phyloP scores from a whole-genome alignment of 1,284 basidiomycete species.

The Tremellales sp. region DNA sequence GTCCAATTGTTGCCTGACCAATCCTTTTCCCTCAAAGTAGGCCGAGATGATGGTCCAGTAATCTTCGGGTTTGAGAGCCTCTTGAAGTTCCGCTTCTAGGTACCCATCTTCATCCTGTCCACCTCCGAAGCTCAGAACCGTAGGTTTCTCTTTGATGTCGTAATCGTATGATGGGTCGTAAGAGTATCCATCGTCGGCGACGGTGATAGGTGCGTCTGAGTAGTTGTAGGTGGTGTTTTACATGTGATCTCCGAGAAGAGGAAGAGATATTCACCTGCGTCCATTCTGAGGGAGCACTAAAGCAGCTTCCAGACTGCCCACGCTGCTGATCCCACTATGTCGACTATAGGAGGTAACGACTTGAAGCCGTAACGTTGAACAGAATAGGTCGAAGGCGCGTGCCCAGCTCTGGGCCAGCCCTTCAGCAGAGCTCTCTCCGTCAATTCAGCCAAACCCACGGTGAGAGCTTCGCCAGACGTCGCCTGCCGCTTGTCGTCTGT shows the following conservation, averaged over 20 bases:
- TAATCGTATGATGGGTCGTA: slow-evolving; percentile 34
- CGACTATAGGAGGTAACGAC: too few species aligned
- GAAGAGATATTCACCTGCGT: slow-evolving; percentile 41
- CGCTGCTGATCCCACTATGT: too few species aligned
- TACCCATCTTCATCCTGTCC: slow-evolving; percentile 52
- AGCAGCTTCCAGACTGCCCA: too few species aligned
- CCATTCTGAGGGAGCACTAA: too few species aligned
- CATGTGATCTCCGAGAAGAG: slow-evolving; percentile 3
- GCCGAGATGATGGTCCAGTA: slow-evolving; percentile 94
- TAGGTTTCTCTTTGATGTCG: slow-evolving; percentile 18
- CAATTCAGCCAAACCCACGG: too few species aligned
- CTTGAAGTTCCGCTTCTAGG: slow-evolving; percentile 66
- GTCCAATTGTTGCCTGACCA: slow-evolving; percentile 95
- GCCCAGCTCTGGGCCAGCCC: too few species aligned
- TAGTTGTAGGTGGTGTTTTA: slow-evolving; percentile 7
- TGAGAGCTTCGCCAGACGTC: too few species aligned
- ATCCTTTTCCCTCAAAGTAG: slow-evolving; percentile 96
- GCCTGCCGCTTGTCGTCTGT: too few species aligned
- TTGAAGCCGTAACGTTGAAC: too few species aligned
- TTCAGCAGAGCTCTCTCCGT: too few species aligned
- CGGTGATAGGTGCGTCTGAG: not conserved
- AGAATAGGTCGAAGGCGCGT: too few species aligned
- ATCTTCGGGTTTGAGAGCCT: slow-evolving; percentile 78
- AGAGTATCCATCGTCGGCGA: slow-evolving; percentile 26
- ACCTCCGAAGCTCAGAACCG: slow-evolving; percentile 13